Percentiles rank a stretch among this genome's conserved stretches.
These are phyloP conservation scores for Monilinia vaccinii-corymbosi DNA, from an alignment of 2,329 filamentous ascomycete genomes.

Conservation along the genomic window DNA sequence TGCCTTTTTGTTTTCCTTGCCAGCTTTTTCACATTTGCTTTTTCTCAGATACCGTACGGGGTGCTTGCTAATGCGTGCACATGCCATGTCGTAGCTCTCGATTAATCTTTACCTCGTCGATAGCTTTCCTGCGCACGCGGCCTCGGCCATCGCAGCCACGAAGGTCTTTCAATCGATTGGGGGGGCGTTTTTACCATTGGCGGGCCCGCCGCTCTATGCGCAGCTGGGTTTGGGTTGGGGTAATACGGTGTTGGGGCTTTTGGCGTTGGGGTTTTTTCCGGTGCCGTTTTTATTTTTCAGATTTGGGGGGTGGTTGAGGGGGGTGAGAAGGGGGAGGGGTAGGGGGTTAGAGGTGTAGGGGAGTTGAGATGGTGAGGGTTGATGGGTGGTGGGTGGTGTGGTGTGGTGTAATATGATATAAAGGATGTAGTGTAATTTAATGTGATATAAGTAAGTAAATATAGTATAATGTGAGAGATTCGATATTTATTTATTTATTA, in stretches of 20 bases:
- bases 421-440: too few relatives aligned
- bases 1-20: neutral
- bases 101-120: constrained; percentile 5
- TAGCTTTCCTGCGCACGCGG: neutral
- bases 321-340: neutral
- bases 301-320: neutral
- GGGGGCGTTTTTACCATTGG: neutral
- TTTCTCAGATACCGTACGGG: too few relatives aligned
- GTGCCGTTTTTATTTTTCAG: neutral
- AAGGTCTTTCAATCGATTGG: neutral
- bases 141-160: neutral
- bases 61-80: too few relatives aligned
- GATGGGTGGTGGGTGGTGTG: too few relatives aligned
- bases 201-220: neutral
- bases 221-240: neutral
- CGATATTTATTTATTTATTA: too few relatives aligned
- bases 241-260: neutral
- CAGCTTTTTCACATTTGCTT: too few relatives aligned
- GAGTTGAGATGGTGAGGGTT: too few relatives aligned
- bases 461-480: too few relatives aligned
- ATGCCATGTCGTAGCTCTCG: neutral
- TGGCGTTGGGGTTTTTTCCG: neutral
- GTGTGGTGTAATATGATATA: too few relatives aligned
- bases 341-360: neutral
- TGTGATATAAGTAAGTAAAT: too few relatives aligned